A percentile compares a stretch with the other conserved stretches of the same genome.
phyloP scores from a whole-genome alignment of 202 grass and related monocot genomes.

The Carex sylvatica region DNA sequence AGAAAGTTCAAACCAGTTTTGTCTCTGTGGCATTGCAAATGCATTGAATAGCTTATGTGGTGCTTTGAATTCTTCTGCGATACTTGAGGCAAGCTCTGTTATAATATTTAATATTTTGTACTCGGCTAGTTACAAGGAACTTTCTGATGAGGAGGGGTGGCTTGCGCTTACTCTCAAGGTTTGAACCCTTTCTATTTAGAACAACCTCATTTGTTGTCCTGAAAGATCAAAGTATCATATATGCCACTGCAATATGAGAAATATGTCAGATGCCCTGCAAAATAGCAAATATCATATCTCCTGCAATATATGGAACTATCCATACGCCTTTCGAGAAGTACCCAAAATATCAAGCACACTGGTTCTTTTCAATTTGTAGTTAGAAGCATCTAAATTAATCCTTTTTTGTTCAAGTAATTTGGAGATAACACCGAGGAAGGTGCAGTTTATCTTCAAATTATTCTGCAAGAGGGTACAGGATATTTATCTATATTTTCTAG shows the following conservation, averaged over 20 bases:
- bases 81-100: conserved; percentile 42
- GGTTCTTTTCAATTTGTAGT: background rate
- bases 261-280: background rate
- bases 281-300: background rate
- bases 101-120: conserved; percentile 72
- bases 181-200: conserved; percentile 25
- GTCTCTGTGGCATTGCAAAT: conserved; percentile 55
- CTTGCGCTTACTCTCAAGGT: conserved; percentile 73
- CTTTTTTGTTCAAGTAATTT: background rate
- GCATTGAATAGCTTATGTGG: conserved; percentile 41
- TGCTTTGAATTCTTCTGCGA: conserved; percentile 38
- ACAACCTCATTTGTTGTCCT: background rate
- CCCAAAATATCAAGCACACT: background rate
- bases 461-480: background rate
- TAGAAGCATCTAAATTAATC: background rate
- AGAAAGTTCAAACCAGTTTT: conserved; percentile 52
- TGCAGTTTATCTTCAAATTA: conserved; percentile 2
- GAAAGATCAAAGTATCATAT: background rate
- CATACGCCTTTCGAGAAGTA: background rate
- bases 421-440: background rate
- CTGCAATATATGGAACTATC: background rate
- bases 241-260: background rate
- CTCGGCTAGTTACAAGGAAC: conserved; percentile 43
- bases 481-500: conserved; percentile 7
- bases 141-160: conserved; percentile 56